These are phyloP conservation scores for Elymus sibiricus DNA, from an alignment of 176 grass and related monocot genomes.

Conservation along the genomic window DNA sequence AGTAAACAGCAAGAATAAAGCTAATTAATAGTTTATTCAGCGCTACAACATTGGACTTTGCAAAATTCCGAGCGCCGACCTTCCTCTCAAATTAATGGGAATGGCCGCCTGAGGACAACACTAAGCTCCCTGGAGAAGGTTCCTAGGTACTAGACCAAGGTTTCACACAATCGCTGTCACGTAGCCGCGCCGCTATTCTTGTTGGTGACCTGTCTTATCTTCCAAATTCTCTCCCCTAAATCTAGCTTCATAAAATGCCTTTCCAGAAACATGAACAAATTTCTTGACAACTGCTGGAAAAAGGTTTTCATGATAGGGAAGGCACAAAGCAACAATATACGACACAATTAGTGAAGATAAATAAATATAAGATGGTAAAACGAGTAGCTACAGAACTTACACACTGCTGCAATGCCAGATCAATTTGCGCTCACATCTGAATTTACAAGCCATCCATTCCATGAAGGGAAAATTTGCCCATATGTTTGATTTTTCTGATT, in stretches of 20 bases:
- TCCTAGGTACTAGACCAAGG: neutral
- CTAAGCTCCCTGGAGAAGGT: neutral
- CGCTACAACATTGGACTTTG: too few species aligned
- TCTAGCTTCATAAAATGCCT: neutral
- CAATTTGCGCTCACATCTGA: neutral
- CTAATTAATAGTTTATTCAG: too few species aligned
- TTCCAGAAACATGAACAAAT: too few species aligned
- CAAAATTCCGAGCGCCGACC: too few species aligned
- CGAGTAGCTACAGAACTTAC: neutral
- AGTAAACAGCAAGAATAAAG: too few species aligned
- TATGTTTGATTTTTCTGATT: too few species aligned
- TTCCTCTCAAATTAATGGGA: too few species aligned
- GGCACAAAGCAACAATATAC: neutral
- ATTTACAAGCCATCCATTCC: neutral
- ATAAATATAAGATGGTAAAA: neutral
- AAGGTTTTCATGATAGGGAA: neutral
- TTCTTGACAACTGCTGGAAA: neutral
- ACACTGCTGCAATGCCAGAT: too few species aligned
- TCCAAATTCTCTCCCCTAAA: neutral
- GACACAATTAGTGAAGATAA: neutral
- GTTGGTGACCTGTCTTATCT: too few species aligned
- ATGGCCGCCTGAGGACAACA: too few species aligned
- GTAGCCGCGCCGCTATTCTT: too few species aligned
- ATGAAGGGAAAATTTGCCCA: neutral
- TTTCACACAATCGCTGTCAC: too few species aligned